Evolutionary conservation across 2,329 filamentous ascomycete genomes (phyloP).

Genomic region (Pseudocercospora cruenta): DNA sequence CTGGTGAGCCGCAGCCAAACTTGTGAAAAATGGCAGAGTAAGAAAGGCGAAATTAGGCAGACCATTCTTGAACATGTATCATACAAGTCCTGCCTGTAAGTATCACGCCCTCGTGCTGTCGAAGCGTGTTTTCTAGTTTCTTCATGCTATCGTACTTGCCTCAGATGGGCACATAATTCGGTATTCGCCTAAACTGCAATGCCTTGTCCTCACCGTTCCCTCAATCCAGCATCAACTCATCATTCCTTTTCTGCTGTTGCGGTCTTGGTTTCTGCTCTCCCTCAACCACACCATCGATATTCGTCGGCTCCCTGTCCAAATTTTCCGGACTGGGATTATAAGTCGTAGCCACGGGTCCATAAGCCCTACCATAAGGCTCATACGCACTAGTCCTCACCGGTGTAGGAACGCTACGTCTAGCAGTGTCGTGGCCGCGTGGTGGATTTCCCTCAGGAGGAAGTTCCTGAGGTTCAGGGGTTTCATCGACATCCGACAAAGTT

Average conservation of each 20-base stretch:
- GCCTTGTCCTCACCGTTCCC: not conserved
- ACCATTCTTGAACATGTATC: not conserved
- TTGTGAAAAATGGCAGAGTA: too few relatives aligned
- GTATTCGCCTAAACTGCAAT: too few relatives aligned
- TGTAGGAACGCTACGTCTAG: not conserved
- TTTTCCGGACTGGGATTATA: not conserved
- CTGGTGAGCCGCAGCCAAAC: too few relatives aligned
- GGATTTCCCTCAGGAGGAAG: conserved; percentile 18
- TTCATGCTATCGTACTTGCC: not conserved
- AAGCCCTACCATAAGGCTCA: conserved; percentile 2
- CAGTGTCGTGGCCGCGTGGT: not conserved
- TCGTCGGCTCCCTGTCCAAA: not conserved
- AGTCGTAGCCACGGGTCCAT: conserved; percentile 1
- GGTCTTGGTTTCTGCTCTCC: not conserved
- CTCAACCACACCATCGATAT: not conserved
- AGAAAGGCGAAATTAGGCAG: too few relatives aligned
- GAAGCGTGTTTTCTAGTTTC: not conserved
- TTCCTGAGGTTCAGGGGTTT: conserved; percentile 11
- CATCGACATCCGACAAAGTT: not conserved
- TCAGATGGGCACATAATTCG: not conserved
- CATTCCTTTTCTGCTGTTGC: not conserved
- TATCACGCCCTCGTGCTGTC: not conserved
- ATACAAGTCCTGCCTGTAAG: not conserved
- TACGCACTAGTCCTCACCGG: not conserved
- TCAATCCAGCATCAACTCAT: conserved; percentile 1